Conservation (phyloP, 495 filamentous ascomycete species). For the Tricharina praecox region DNA sequence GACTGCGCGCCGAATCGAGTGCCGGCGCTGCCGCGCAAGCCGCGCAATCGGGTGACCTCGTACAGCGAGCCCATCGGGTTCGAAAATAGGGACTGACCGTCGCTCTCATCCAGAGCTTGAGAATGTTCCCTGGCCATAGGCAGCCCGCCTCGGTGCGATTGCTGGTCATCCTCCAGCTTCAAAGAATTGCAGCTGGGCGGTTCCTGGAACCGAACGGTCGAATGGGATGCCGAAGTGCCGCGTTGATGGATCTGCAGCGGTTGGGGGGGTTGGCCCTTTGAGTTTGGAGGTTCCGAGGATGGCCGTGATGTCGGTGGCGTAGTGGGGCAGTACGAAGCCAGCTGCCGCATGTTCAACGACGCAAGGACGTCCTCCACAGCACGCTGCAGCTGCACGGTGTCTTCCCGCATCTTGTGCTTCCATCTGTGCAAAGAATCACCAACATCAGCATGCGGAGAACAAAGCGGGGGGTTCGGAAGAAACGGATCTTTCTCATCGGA, state of each 20-base stretch:
- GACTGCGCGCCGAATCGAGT: slow-evolving; percentile 27
- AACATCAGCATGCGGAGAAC: too few species aligned
- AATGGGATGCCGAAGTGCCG: neutral
- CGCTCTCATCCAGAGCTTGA: slow-evolving; percentile 30
- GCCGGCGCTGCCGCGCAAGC: slow-evolving; percentile 32
- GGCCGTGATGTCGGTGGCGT: slow-evolving; percentile 15
- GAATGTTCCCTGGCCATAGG: slow-evolving; percentile 36
- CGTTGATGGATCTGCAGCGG: neutral
- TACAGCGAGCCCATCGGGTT: slow-evolving; percentile 45
- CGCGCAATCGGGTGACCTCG: slow-evolving; percentile 42
- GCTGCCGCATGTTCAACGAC: slow-evolving; percentile 17
- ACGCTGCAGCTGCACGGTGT: slow-evolving; percentile 21
- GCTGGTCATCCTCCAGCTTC: slow-evolving; percentile 13
- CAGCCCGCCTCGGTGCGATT: slow-evolving; percentile 14
- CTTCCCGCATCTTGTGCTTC: slow-evolving; percentile 26
- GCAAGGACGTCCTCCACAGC: slow-evolving; percentile 21
- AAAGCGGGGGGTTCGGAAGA: too few species aligned
- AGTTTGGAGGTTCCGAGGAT: slow-evolving; percentile 11
- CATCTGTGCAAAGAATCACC: slow-evolving; percentile 13
- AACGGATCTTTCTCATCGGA: too few species aligned
- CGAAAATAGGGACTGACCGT: slow-evolving; percentile 34
- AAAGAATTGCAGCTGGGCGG: neutral
- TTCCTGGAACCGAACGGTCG: slow-evolving; percentile 1
- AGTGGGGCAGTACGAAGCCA: slow-evolving; percentile 13
- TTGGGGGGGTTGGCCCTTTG: neutral